Percentiles rank a stretch among this genome's conserved stretches.
These are phyloP conservation scores for Albatrellus sp. DNA, from an alignment of 1,284 basidiomycete genomes.

Conservation along the genomic window DNA sequence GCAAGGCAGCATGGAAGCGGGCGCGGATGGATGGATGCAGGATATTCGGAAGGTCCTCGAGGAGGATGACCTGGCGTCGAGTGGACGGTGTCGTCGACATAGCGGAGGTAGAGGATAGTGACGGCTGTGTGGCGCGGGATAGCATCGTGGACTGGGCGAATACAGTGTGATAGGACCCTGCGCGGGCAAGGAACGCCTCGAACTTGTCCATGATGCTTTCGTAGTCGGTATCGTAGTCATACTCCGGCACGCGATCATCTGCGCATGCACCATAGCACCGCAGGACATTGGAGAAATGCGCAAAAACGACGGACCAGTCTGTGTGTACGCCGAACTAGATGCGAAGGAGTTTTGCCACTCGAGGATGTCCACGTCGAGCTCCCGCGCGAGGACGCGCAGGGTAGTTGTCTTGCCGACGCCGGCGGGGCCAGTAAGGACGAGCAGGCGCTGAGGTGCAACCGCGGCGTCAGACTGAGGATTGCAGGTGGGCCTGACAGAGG, in stretches of 20 bases:
- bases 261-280: no score
- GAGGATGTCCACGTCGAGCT: constrained; percentile 70
- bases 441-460: constrained; percentile 47
- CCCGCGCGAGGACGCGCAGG: constrained; percentile 59
- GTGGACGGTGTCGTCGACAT: not conserved
- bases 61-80: constrained; percentile 55
- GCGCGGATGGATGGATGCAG: constrained; percentile 61
- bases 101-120: not conserved
- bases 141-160: constrained; percentile 19
- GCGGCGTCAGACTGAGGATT: not conserved
- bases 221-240: constrained; percentile 13
- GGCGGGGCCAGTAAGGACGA: constrained; percentile 81
- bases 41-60: constrained; percentile 91
- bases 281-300: no score
- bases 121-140: not conserved
- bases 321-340: no score
- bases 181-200: constrained; percentile 65
- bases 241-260: constrained; percentile 3
- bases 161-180: constrained; percentile 51
- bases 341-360: constrained; percentile 67
- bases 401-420: constrained; percentile 89
- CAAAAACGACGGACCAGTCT: no score
- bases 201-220: constrained; percentile 69
- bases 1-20: constrained; percentile 66
- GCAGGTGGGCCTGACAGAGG: not conserved